These are phyloP conservation scores for Syzygium aqueum DNA, from an alignment of 345 rosid species.

Conservation along the genomic window DNA sequence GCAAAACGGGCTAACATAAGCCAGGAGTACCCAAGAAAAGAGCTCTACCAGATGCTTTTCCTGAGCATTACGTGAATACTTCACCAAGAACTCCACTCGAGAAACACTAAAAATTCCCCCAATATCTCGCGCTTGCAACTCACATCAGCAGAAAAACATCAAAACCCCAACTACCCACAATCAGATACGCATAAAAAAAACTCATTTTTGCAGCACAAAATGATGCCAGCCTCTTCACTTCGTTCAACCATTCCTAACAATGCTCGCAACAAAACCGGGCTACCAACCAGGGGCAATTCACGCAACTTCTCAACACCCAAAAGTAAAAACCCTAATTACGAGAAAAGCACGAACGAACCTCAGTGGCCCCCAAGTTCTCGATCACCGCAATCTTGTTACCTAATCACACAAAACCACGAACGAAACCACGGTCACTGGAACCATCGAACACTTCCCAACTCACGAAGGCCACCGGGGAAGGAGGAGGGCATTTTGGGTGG, in stretches of 20 bases:
- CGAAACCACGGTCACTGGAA: not conserved
- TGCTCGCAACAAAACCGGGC: not conserved
- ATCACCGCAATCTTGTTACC: slow-evolving; percentile 96
- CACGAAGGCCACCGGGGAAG: not conserved
- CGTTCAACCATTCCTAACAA: not conserved
- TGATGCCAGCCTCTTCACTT: not conserved
- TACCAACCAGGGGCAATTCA: not conserved
- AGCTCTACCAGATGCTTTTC: not conserved
- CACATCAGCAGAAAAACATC: not conserved
- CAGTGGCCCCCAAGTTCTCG: slow-evolving; percentile 98
- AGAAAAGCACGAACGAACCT: slow-evolving; percentile 37
- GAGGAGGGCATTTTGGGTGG: not conserved
- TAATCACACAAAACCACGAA: slow-evolving; percentile 4
- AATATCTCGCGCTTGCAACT: not conserved
- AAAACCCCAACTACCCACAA: not conserved
- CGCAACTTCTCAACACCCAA: not conserved
- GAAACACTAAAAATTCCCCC: not conserved
- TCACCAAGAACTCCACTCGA: not conserved
- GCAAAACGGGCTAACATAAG: not conserved
- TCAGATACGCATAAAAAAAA: not conserved
- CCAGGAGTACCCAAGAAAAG: not conserved
- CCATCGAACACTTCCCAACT: not conserved
- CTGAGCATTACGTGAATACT: not conserved
- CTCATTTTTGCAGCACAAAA: not conserved
- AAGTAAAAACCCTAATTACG: not conserved